A percentile compares a stretch with the other conserved stretches of the same genome.
phyloP scores from a whole-genome alignment of 495 filamentous ascomycete species.

The Sphaerosporella brunnea region DNA sequence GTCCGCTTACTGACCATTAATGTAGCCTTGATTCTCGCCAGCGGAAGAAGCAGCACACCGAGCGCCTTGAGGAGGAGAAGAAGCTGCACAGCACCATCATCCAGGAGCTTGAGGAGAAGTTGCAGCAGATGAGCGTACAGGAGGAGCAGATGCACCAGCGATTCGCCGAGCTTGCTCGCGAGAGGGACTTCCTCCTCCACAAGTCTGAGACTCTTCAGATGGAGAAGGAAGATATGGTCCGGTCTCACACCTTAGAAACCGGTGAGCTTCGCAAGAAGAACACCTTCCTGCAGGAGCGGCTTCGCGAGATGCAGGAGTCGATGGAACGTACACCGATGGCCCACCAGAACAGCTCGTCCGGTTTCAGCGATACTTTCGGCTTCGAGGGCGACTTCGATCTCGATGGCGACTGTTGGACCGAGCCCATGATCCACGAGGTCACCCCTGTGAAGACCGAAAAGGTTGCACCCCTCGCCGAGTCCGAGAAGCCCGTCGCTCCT shows the following conservation, averaged over 20 bases:
- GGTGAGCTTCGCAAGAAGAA: constrained; percentile 93
- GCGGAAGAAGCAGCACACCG: constrained; percentile 96
- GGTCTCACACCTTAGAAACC: constrained; percentile 78
- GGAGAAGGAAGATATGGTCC: constrained; percentile 84
- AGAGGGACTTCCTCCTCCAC: constrained; percentile 53
- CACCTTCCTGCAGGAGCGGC: constrained; percentile 66
- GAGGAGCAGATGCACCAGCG: constrained; percentile 46
- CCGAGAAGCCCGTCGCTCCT: constrained; percentile 45
- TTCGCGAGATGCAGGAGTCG: constrained; percentile 59
- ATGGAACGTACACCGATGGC: constrained; percentile 24
- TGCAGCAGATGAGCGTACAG: constrained; percentile 38
- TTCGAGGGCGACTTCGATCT: constrained; percentile 33
- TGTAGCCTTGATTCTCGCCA: constrained; percentile 90
- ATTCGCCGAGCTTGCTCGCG: constrained; percentile 45
- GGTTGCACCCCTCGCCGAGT: constrained; percentile 34
- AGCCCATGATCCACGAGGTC: constrained; percentile 34
- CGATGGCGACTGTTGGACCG: constrained; percentile 17
- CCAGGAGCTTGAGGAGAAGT: constrained; percentile 59
- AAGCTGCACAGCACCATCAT: constrained; percentile 66
- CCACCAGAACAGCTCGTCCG: constrained; percentile 22
- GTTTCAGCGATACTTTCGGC: constrained; percentile 33
- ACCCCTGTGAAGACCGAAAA: constrained; percentile 39
- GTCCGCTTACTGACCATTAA: background rate
- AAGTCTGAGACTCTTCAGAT: constrained; percentile 59
- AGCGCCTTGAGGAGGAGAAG: constrained; percentile 92